Evolutionary conservation across 805 yeast species (phyloP).

Genomic region (Cyberlindnera americana): DNA sequence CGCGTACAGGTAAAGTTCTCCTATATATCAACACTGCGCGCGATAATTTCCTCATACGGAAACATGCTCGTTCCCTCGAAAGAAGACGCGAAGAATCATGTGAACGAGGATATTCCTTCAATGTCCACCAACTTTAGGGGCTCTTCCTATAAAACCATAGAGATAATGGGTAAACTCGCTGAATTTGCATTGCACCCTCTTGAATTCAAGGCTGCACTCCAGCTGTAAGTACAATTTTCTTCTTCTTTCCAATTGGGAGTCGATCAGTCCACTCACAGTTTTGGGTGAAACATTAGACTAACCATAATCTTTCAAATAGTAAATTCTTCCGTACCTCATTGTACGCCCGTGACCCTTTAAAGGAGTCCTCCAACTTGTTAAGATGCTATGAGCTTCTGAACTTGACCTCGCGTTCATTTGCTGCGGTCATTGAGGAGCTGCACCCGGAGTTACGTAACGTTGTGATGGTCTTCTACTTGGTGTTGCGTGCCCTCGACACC

Average conservation of each 20-base stretch:
- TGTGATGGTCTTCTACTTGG: conserved; percentile 78
- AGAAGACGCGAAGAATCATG: background rate
- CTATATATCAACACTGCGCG: background rate
- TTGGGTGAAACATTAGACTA: too few relatives aligned
- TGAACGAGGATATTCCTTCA: background rate
- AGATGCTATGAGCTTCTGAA: conserved; percentile 67
- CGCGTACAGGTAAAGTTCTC: background rate
- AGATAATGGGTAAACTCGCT: conserved; percentile 14
- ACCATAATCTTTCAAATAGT: conserved; percentile 32
- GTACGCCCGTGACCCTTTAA: conserved; percentile 33
- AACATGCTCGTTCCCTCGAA: background rate
- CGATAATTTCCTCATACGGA: background rate
- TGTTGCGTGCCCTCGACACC: conserved; percentile 89
- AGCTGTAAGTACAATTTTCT: conserved; percentile 10
- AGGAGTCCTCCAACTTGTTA: conserved; percentile 42
- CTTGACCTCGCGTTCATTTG: conserved; percentile 84
- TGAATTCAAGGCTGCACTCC: conserved; percentile 16
- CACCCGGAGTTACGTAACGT: conserved; percentile 85
- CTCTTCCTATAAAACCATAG: background rate
- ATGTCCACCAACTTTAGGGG: background rate
- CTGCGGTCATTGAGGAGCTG: conserved; percentile 87
- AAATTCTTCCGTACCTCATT: conserved; percentile 38
- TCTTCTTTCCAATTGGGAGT: background rate
- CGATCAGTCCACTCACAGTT: conserved; percentile 1
- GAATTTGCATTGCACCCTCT: conserved; percentile 15